Evolutionary conservation across 495 filamentous ascomycete genomes (phyloP).

Genomic region (Copromyces sp.): DNA sequence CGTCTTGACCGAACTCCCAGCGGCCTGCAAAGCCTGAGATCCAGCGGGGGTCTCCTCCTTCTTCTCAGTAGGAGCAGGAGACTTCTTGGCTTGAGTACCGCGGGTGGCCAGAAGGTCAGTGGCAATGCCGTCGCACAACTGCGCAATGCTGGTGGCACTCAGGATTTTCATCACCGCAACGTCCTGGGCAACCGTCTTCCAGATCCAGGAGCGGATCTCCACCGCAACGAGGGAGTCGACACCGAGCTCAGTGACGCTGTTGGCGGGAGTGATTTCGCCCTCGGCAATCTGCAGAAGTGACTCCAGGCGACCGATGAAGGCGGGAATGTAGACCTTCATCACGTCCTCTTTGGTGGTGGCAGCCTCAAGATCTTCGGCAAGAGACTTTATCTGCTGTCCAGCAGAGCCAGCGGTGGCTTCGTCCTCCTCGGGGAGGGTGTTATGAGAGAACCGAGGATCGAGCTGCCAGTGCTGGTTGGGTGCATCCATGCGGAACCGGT

Average conservation of each 20-base stretch:
- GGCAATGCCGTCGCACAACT: constrained; percentile 16
- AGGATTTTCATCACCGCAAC: constrained; percentile 45
- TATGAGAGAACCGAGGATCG: constrained; percentile 34
- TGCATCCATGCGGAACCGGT: constrained; percentile 18
- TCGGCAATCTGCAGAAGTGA: constrained; percentile 22
- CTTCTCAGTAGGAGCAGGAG: not conserved
- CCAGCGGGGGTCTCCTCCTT: not conserved
- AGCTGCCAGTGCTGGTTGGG: constrained; percentile 27
- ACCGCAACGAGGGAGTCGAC: constrained; percentile 43
- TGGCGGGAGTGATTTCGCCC: constrained; percentile 13
- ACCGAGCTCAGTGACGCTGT: constrained; percentile 26
- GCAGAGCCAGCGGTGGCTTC: not conserved
- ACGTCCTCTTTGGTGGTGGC: constrained; percentile 10
- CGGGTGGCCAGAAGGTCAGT: not conserved
- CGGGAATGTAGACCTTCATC: constrained; percentile 11
- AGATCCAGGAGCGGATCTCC: constrained; percentile 36
- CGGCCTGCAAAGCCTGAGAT: not conserved
- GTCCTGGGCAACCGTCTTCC: constrained; percentile 32
- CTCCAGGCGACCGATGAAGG: constrained; percentile 20
- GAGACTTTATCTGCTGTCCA: constrained; percentile 1
- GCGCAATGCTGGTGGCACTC: constrained; percentile 25
- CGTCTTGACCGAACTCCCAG: not conserved
- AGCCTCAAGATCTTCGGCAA: constrained; percentile 16
- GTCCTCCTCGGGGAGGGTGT: constrained; percentile 11
- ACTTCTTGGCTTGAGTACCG: not conserved